Base-by-base conservation (phyloP, 2,329 filamentous ascomycete genomes). In the Anisogramma anomala region DNA sequence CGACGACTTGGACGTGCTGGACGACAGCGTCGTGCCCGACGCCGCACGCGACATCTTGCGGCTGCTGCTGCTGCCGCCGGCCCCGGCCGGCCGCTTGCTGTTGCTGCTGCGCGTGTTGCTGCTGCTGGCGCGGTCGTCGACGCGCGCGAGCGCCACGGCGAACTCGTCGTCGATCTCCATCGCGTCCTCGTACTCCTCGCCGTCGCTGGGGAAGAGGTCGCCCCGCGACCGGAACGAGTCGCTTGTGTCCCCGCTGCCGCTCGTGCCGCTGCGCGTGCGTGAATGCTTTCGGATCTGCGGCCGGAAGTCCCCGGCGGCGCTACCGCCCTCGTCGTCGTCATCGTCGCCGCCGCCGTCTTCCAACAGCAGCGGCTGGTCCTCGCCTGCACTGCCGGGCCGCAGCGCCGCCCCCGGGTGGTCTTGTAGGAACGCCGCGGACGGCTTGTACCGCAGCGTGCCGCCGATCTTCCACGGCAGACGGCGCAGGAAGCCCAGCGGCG, bases 81-180 rank as follows among this genome's bases (percentile, higher is more conserved):
- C 64, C 20, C 50, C 50, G 8, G 59, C 64, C 20, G 65, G 67
- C 32, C 67, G 62, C 53, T 79, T 79, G 1, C 74, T 74, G 49
- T 77, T 78, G 50, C 71, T 78, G 47, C 69, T 74, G 46, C 63
- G 62, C 17, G 72, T 77, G 48, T 72, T 82, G 22, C 22, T 9
- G 33, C 71, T 75, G 52, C 82, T 87, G 50, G 79, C 80, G 33
- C 74, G 72, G 53, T 91, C 86, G n/a, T 71, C 73, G 49, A 82
- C 77, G 39, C 82, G 75, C 46, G 87, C 80, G 47, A 95, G 68
- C 3, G 79, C 77, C 57, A 94, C 79, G 3, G 87, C 84, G 52
- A 96, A 93, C 55, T 95, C 88, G 55, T 95, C 89, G 52, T 89
- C 85, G 14, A 96, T 64, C 10, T 87, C 84, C n/a, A 94, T 77